phyloP scores from a whole-genome alignment of 2,329 filamentous ascomycete species.

The Corynespora cassiicola region DNA sequence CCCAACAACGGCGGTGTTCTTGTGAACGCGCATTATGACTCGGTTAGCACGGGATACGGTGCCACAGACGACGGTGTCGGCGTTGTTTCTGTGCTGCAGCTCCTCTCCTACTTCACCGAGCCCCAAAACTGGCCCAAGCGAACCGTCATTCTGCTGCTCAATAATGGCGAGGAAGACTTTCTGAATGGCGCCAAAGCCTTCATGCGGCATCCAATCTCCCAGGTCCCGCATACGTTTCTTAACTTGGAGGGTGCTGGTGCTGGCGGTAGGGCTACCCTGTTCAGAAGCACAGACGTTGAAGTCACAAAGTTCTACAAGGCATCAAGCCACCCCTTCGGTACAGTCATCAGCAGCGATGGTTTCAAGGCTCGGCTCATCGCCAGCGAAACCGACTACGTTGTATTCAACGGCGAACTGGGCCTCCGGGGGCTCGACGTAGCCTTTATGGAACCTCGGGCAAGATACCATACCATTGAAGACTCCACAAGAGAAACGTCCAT shows the following conservation, averaged over 20 bases:
- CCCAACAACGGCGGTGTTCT: conserved; percentile 77
- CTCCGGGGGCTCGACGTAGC: conserved; percentile 90
- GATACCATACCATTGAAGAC: conserved; percentile 92
- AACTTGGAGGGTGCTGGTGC: conserved; percentile 96
- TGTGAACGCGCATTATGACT: conserved; percentile 95
- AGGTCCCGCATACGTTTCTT: conserved; percentile 84
- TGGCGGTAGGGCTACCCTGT: conserved; percentile 84
- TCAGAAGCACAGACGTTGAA: conserved; percentile 86
- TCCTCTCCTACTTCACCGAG: conserved; percentile 83
- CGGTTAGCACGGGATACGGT: conserved; percentile 88
- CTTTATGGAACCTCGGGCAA: conserved; percentile 83
- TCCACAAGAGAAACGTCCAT: conserved; percentile 78
- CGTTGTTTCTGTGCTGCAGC: conserved; percentile 82
- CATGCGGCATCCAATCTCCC: conserved; percentile 79
- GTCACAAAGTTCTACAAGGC: conserved; percentile 80
- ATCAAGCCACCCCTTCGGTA: conserved; percentile 79
- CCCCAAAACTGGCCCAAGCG: conserved; percentile 74
- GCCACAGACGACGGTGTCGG: conserved; percentile 95
- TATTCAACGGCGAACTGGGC: conserved; percentile 79
- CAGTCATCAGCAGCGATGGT: conserved; percentile 80
- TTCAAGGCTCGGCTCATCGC: conserved; percentile 80
- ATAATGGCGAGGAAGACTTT: conserved; percentile 95
- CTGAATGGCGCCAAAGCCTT: conserved; percentile 87
- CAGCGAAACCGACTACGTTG: conserved; percentile 87
- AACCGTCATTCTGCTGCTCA: conserved; percentile 84